Conservation (phyloP, 2,329 filamentous ascomycete species). For the Fusarium mangiferae region DNA sequence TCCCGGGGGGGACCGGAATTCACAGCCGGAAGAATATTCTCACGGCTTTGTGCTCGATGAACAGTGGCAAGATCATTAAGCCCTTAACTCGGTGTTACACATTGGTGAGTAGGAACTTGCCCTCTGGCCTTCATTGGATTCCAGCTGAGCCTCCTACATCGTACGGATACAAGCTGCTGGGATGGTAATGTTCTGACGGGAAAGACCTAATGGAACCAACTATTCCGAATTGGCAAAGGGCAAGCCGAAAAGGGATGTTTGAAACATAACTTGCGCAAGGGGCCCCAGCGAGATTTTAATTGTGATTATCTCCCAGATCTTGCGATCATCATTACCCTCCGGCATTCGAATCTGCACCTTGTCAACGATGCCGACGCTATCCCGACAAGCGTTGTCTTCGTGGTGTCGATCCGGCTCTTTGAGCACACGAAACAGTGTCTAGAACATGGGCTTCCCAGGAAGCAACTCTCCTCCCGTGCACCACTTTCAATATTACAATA, state of each 20-base stretch:
- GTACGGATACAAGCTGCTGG: not conserved
- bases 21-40: not conserved
- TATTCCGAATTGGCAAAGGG: conserved; percentile 32
- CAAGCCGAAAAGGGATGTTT: conserved; percentile 36
- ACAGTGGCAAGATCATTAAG: not conserved
- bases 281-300: conserved; percentile 34
- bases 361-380: conserved; percentile 36
- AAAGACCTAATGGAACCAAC: conserved; percentile 23
- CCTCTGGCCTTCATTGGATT: conserved; percentile 16
- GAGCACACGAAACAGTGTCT: not conserved
- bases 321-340: conserved; percentile 27
- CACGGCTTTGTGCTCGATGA: not conserved
- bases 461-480: not conserved
- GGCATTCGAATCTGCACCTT: conserved; percentile 29
- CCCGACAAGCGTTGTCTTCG: conserved; percentile 16
- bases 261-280: conserved; percentile 40
- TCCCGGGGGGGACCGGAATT: too few relatives aligned
- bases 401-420: conserved; percentile 33
- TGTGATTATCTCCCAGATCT: conserved; percentile 39
- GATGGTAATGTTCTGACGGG: conserved; percentile 3
- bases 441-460: not conserved
- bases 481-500: not conserved
- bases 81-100: not conserved
- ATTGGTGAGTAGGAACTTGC: not conserved
- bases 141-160: conserved; percentile 27